Conservation (phyloP, 2,329 filamentous ascomycete species). For the Alternaria sp. region DNA sequence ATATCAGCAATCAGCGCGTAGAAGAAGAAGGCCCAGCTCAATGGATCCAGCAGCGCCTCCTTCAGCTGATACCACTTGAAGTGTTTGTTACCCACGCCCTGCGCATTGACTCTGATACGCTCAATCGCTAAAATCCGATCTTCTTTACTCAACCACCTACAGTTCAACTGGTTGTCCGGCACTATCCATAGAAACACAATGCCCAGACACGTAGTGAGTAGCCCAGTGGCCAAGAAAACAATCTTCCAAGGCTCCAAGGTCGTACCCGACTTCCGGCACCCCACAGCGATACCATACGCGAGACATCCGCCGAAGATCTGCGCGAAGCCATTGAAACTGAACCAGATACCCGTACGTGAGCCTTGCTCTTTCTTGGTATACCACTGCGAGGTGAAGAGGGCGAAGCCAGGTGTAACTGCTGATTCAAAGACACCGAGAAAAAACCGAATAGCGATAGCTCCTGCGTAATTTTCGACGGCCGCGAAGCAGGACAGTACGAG, state of each 20-base stretch:
- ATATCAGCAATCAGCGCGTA: slow-evolving; percentile 66
- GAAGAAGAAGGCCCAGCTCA: slow-evolving; percentile 68
- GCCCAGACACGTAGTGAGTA: slow-evolving; percentile 54
- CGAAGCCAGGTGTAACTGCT: slow-evolving; percentile 73
- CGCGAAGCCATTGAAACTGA: slow-evolving; percentile 70
- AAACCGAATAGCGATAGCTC: slow-evolving; percentile 71
- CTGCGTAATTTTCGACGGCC: slow-evolving; percentile 66
- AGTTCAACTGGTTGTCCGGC: slow-evolving; percentile 69
- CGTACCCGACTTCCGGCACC: slow-evolving; percentile 63
- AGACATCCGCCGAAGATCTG: slow-evolving; percentile 69
- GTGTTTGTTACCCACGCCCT: slow-evolving; percentile 74
- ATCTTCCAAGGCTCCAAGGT: slow-evolving; percentile 72
- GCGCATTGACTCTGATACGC: slow-evolving; percentile 76
- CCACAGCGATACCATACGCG: slow-evolving; percentile 69
- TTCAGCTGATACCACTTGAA: slow-evolving; percentile 73
- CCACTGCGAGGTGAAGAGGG: slow-evolving; percentile 74
- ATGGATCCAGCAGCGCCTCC: slow-evolving; percentile 65
- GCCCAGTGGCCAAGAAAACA: slow-evolving; percentile 57
- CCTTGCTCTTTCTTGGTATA: slow-evolving; percentile 76
- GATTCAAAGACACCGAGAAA: slow-evolving; percentile 74
- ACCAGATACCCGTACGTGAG: slow-evolving; percentile 70
- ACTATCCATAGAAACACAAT: slow-evolving; percentile 57
- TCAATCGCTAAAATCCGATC: slow-evolving; percentile 75
- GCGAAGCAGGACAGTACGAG: slow-evolving; percentile 68
- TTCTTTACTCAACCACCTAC: slow-evolving; percentile 68